phyloP scores from a whole-genome alignment of 257 asterid genomes.

The Paulownia fortunei region DNA sequence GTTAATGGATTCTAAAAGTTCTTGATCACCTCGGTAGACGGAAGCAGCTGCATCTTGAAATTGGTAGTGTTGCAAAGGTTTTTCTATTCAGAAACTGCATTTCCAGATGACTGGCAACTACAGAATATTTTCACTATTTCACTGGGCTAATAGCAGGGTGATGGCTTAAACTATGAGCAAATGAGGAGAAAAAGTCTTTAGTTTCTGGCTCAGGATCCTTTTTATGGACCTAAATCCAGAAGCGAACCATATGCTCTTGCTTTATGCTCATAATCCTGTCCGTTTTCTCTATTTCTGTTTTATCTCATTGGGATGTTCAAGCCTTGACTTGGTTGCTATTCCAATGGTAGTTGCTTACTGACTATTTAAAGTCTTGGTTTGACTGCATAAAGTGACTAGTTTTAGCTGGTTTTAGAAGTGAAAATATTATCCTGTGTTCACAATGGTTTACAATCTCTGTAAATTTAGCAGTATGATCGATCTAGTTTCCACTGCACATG shows the following conservation, averaged over 20 bases:
- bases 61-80: constrained; percentile 14
- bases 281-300: neutral
- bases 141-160: neutral
- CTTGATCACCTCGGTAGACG: constrained; percentile 14
- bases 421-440: neutral
- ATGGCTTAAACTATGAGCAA: constrained; percentile 12
- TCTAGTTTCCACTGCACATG: neutral
- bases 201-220: constrained; percentile 9
- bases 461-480: neutral
- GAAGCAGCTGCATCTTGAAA: constrained; percentile 23
- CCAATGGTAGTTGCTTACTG: neutral
- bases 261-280: neutral
- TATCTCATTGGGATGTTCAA: neutral
- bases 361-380: constrained; percentile 7
- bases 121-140: neutral
- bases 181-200: neutral
- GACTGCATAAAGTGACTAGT: neutral
- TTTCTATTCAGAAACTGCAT: constrained; percentile 26
- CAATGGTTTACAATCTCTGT: neutral
- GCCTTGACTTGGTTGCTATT: neutral
- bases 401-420: constrained; percentile 16
- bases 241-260: constrained; percentile 3
- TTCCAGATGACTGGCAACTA: constrained; percentile 11
- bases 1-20: constrained; percentile 21
- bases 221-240: neutral